phyloP scores from a whole-genome alignment of 257 asterid genomes.

The Apocynum venetum region DNA sequence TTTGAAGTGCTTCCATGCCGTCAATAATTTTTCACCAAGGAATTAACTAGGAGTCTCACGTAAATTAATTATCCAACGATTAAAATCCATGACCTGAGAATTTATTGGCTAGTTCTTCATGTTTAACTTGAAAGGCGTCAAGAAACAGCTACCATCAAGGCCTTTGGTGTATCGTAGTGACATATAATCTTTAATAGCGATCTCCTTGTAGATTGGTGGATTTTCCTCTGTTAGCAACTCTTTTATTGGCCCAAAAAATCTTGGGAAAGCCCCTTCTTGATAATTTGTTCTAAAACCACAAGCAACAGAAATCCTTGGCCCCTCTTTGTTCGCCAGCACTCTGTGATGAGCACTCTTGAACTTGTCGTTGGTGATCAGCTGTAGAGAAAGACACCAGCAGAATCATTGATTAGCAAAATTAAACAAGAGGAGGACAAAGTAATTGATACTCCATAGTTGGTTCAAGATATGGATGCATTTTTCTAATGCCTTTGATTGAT shows the following conservation, averaged over 20 bases:
- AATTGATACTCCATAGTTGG: no score
- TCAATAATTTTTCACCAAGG: no score
- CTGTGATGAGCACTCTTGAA: conserved; percentile 55
- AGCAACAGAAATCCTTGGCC: conserved; percentile 59
- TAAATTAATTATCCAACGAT: no score
- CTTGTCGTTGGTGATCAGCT: conserved; percentile 53
- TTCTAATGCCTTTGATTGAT: no score
- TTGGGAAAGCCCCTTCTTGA: background rate
- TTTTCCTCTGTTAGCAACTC: conserved; percentile 45
- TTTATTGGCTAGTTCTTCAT: conserved; percentile 2
- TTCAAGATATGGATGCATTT: no score
- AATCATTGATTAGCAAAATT: no score
- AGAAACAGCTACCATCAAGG: background rate
- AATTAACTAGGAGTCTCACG: no score
- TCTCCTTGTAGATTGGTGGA: conserved; percentile 23
- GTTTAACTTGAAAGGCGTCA: conserved; percentile 13
- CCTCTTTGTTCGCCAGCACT: conserved; percentile 32
- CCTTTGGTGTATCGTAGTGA: conserved; percentile 9
- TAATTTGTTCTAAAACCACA: conserved; percentile 33
- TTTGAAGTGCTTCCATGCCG: no score
- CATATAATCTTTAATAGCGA: background rate
- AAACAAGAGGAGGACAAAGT: no score
- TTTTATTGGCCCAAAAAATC: conserved; percentile 45
- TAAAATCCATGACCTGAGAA: no score
- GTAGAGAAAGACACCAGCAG: background rate